Evolutionary conservation across 2,329 filamentous ascomycete species (phyloP), one percentile per base, ranked within the genome.

Genomic region (Exophiala alcalophila): DNA sequence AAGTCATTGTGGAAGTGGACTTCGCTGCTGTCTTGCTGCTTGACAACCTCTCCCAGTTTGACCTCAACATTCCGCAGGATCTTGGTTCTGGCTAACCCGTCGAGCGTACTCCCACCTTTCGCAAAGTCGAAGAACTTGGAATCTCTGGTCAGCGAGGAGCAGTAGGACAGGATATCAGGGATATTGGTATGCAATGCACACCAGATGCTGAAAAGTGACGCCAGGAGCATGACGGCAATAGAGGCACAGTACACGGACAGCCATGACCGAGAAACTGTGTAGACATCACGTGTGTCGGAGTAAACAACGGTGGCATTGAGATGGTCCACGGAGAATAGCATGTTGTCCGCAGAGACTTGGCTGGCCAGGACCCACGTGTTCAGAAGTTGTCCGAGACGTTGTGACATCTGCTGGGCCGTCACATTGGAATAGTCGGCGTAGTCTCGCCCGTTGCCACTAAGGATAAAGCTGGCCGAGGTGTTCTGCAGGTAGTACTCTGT

Each of bases 401-500:
- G 43, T 11, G 49, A 50, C 16, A 54, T 38, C 28, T 52, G 29
- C 11, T 35, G 26, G 7, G 44, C 49, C 5, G 40, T 50, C 8
- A 54, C 47, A 30, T 50, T 48, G 24, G 25, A 14, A 27, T 50
- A 54, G 32, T 44, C 40, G 15, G 48, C 40, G 29, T 50, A 47
- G 4, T 44, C 28, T 11, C 35, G 37, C 19, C 37, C 33, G 23
- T 50, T 50, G 26, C 47, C 47, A 21, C 42, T 46, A 9, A 50
- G n/a, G 25, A 50, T 50, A 38, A 50, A 50, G 10, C 32, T 23
- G 2, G 47, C 38, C 1, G 21, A 38, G 6, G 47, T 50, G 20
- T 50, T 50, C 23, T 50, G 47, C 6, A 50, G 42, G 32, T 50
- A 50, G 25, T 50, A 50, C 25, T 50, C 47, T 15, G 23, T 43